These are phyloP conservation scores for Pseudohyphozyma bogoriensis DNA, from an alignment of 768 basidiomycete species.

Conservation along the genomic window DNA sequence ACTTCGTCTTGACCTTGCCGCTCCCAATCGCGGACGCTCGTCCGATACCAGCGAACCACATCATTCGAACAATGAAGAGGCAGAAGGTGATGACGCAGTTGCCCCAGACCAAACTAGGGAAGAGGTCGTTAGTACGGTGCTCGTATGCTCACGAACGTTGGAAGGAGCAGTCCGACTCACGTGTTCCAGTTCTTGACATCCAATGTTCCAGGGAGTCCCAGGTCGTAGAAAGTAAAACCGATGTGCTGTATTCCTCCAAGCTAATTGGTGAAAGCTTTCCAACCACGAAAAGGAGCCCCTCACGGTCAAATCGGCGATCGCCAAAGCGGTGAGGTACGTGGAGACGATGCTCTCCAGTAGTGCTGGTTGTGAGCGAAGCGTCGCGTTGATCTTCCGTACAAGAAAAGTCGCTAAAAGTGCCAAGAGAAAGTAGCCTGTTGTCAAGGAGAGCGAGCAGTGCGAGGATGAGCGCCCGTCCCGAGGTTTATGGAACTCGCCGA, in stretches of 20 bases:
- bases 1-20: not conserved
- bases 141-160: no score
- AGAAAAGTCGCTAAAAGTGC: conserved; percentile 2
- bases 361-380: not conserved
- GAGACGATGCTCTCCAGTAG: conserved; percentile 1
- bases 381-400: not conserved
- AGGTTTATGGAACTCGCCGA: no score
- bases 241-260: not conserved
- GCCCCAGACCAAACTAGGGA: conserved; percentile 1
- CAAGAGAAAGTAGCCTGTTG: conserved; percentile 13
- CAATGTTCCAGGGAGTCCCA: not conserved
- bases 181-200: conserved; percentile 6
- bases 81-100: conserved; percentile 15
- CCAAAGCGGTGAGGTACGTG: conserved; percentile 9
- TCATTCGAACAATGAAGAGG: conserved; percentile 3
- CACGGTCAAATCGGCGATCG: conserved; percentile 15
- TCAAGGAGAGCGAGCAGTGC: not conserved
- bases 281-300: not conserved
- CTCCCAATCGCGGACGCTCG: not conserved
- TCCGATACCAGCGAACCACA: conserved; percentile 5
- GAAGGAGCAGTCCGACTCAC: not conserved
- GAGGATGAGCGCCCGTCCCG: not conserved
- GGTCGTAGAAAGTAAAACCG: conserved; percentile 13
- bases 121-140: not conserved
- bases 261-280: not conserved